Conservation (phyloP, 2,329 filamentous ascomycete genomes). For the Trichoderma afroharzianum region DNA sequence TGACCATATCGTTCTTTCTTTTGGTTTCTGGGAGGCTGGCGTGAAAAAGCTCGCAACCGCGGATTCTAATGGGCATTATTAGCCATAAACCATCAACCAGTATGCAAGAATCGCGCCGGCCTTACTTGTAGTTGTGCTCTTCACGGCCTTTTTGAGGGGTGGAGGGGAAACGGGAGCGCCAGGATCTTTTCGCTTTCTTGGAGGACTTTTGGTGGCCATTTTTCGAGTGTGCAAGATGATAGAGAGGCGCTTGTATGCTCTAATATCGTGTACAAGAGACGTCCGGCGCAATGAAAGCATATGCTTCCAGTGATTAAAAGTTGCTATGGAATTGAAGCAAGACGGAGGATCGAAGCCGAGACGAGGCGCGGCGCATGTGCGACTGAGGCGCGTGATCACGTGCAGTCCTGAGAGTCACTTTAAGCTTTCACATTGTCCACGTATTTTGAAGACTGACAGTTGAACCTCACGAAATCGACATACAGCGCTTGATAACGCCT, state of each 20-base stretch:
- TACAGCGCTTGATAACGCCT: neutral
- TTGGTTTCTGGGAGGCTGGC: conserved; percentile 77
- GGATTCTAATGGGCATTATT: conserved; percentile 44
- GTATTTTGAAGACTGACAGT: neutral
- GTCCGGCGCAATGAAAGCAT: neutral
- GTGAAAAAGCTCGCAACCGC: conserved; percentile 85
- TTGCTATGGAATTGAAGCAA: neutral
- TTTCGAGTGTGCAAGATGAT: neutral
- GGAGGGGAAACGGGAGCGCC: conserved; percentile 51
- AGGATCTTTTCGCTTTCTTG: conserved; percentile 34
- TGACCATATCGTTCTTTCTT: conserved; percentile 70
- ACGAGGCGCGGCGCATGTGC: conserved; percentile 5
- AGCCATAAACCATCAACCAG: neutral
- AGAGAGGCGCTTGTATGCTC: neutral
- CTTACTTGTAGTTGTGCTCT: conserved; percentile 51
- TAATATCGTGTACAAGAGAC: neutral
- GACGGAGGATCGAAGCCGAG: neutral
- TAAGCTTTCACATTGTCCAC: neutral
- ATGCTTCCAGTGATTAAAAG: neutral
- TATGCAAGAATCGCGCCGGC: neutral
- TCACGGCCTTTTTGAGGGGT: conserved; percentile 48
- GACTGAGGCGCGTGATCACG: conserved; percentile 32
- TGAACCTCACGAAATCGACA: neutral
- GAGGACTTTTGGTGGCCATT: conserved; percentile 27
- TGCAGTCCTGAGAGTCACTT: conserved; percentile 13